These are phyloP conservation scores for Lasiodiplodia gonubiensis DNA, from an alignment of 2,329 filamentous ascomycete genomes.

Conservation along the genomic window DNA sequence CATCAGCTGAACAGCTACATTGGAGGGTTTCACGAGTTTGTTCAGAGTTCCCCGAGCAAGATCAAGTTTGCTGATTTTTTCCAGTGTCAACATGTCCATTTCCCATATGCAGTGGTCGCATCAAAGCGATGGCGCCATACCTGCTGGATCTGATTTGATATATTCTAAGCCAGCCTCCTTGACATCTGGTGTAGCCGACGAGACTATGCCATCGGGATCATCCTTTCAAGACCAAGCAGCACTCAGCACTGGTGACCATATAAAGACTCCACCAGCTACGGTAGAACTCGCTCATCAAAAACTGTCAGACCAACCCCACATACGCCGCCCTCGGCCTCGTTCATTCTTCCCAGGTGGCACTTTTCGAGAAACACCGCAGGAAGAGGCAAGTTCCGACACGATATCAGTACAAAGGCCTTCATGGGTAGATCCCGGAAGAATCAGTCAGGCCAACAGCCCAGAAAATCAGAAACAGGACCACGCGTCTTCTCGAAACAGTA, in stretches of 20 bases:
- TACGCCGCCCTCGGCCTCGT: background rate
- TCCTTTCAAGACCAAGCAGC: background rate
- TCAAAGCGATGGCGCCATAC: background rate
- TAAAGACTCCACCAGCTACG: background rate
- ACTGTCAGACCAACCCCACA: background rate
- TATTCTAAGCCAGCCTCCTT: background rate
- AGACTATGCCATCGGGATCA: background rate
- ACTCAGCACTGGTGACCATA: background rate
- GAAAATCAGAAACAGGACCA: background rate
- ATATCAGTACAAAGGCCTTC: background rate
- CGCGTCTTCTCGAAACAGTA: background rate
- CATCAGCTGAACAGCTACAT: conserved; percentile 43
- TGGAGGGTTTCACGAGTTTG: conserved; percentile 49
- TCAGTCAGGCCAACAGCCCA: background rate
- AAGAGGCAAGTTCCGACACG: background rate
- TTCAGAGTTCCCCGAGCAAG: background rate
- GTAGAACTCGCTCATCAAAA: background rate
- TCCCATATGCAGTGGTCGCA: background rate
- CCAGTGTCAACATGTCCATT: conserved; percentile 1
- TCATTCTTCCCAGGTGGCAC: background rate
- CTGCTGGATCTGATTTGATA: background rate
- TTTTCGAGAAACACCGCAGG: background rate
- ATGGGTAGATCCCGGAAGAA: background rate
- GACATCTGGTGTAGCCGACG: background rate
- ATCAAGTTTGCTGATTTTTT: conserved; percentile 9